Evolutionary conservation across 495 filamentous ascomycete genomes (phyloP).

Genomic region (Aspergillus ostianus): DNA sequence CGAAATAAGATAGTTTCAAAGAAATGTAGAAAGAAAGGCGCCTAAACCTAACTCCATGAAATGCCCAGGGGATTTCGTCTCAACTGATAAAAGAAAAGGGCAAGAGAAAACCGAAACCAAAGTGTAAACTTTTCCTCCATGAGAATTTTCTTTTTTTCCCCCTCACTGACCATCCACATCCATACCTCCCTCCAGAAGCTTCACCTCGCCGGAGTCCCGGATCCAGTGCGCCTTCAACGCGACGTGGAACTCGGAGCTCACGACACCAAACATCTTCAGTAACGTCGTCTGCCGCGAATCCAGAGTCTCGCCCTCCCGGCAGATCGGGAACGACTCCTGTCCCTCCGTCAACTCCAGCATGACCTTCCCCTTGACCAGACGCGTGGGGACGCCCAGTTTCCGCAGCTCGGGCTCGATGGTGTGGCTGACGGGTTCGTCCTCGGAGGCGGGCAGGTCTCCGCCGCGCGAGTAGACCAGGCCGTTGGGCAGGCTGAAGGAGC

Average conservation of each 20-base stretch:
- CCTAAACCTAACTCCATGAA: constrained; percentile 41
- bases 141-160: constrained; percentile 6
- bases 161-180: constrained; percentile 40
- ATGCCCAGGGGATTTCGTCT: constrained; percentile 26
- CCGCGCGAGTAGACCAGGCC: constrained; percentile 73
- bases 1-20: constrained; percentile 18
- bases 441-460: constrained; percentile 70
- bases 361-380: constrained; percentile 84
- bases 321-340: constrained; percentile 66
- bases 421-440: constrained; percentile 85
- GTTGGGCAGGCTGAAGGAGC: constrained; percentile 72
- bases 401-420: constrained; percentile 84
- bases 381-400: constrained; percentile 82
- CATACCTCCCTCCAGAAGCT: constrained; percentile 41
- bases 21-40: constrained; percentile 28
- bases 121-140: constrained; percentile 5
- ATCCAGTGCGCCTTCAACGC: constrained; percentile 64
- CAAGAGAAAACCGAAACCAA: constrained; percentile 14
- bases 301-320: constrained; percentile 74
- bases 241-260: constrained; percentile 84
- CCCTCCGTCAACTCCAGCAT: constrained; percentile 73
- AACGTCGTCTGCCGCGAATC: constrained; percentile 88
- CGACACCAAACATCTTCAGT: constrained; percentile 89
- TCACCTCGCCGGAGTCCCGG: constrained; percentile 39
- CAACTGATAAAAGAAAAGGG: constrained; percentile 24